phyloP scores from a whole-genome alignment of 2,329 filamentous ascomycete species.

The Ascochyta fabae region DNA sequence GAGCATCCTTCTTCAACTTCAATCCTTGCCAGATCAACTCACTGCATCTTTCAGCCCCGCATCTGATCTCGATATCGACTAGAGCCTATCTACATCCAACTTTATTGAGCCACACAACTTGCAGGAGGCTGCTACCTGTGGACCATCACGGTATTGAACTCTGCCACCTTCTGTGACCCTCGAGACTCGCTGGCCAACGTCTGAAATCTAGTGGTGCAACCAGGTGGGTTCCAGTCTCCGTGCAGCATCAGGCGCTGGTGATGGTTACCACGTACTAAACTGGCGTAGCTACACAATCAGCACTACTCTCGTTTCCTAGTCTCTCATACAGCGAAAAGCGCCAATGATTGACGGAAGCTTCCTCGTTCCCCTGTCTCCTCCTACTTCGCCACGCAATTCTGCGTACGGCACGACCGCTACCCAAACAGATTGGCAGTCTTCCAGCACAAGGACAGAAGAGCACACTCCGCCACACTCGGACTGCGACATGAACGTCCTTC shows the following conservation, averaged over 20 bases:
- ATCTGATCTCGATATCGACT: conserved; percentile 39
- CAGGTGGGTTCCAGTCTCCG: conserved; percentile 23
- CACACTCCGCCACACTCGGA: conserved; percentile 44
- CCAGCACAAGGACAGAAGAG: conserved; percentile 32
- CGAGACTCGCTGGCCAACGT: conserved; percentile 17
- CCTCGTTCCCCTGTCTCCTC: conserved; percentile 57
- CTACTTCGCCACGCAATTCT: conserved; percentile 59
- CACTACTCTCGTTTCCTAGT: conserved; percentile 25
- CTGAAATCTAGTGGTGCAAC: conserved; percentile 20
- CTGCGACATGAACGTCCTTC: conserved; percentile 49
- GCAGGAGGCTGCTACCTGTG: conserved; percentile 22
- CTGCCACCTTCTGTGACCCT: conserved; percentile 15
- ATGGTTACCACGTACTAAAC: conserved; percentile 32
- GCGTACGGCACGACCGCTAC: conserved; percentile 52
- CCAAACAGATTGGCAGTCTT: conserved; percentile 54
- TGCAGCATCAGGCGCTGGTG: conserved; percentile 21
- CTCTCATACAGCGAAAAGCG: conserved; percentile 33
- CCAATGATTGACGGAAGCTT: conserved; percentile 55
- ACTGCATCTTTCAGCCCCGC: conserved; percentile 36
- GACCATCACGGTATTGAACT: conserved; percentile 23
- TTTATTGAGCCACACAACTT: conserved; percentile 33
- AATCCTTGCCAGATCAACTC: conserved; percentile 38
- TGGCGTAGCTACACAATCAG: conserved; percentile 31
- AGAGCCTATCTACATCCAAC: conserved; percentile 28
- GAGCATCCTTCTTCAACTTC: conserved; percentile 19